Evolutionary conservation across 139 green algal species (phyloP), one percentile per base, ranked within the genome.

Genomic region (Ettlia oleoabundans): DNA sequence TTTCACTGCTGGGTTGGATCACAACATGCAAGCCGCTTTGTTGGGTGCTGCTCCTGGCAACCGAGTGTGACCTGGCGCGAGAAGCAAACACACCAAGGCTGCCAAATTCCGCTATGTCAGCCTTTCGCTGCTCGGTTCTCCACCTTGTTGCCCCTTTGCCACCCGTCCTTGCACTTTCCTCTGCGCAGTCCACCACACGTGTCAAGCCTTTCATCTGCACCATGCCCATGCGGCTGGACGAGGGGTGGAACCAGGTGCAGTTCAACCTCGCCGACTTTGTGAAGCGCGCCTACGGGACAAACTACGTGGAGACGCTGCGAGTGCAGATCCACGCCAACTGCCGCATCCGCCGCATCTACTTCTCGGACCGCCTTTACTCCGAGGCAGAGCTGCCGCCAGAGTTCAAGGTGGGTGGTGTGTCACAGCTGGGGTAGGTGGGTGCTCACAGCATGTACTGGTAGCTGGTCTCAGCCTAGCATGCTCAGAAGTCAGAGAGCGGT

Each of bases 201-300:
- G 96, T 98, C 58, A 98, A 97, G 92, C 96, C 95, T 19, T 98
- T 98, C 86, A 98, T 98, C 64, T 98, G 96, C 90, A 99, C 96
- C 8, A 98, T 98, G 96, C 96, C 96, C 26, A 97, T 98, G 94
- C 90, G 93, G n/a, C 89, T 98, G 40, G 96, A 98, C 73, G 93
- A 98, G 66, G 96, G 96, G 41, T 98, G 96, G 96, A 98, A 98
- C 85, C 94, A 98, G 87, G 95, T 98, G 28, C 75, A 97, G 84
- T 98, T 98, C 90, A 98, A 98, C 87, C 90, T 98, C 42, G 89
- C 90, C 42, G 96, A 98, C 89, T 98, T 98, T 87, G 96, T 94
- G 24, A 87, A 94, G 9, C 83, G 93, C 38, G 95, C 95, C 10
- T 98, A 98, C 80, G 95, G 95, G 65, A 98, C 95, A 19, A 97